Conservation (phyloP, 1,284 basidiomycete species). For the Thelephora terrestris region DNA sequence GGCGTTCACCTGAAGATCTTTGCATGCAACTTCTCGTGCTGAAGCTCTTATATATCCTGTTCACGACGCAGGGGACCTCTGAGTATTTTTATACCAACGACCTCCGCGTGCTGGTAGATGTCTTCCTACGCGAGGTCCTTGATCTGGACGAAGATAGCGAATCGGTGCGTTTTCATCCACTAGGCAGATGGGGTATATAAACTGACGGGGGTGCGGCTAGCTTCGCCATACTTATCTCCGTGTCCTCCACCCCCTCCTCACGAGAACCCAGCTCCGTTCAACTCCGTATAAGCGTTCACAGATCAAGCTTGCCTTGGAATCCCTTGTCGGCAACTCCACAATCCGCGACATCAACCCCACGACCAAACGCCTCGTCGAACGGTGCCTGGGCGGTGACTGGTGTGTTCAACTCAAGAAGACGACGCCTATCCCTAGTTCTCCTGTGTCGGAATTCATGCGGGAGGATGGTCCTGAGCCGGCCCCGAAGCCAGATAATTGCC, state of each 20-base stretch:
- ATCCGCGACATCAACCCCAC: slow-evolving; percentile 81
- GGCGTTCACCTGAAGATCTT: slow-evolving; percentile 78
- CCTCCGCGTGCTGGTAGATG: slow-evolving; percentile 90
- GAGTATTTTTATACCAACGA: slow-evolving; percentile 99
- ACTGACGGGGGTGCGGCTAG: slow-evolving; percentile 28
- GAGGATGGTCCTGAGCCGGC: slow-evolving; percentile 34
- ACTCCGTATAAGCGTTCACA: slow-evolving; percentile 89
- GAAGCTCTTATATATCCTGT: slow-evolving; percentile 92
- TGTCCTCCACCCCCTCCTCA: slow-evolving; percentile 90
- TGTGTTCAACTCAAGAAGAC: slow-evolving; percentile 54
- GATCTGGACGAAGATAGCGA: slow-evolving; percentile 92
- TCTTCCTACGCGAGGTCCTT: slow-evolving; percentile 87
- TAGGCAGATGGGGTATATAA: background rate
- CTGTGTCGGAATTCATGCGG: slow-evolving; percentile 15
- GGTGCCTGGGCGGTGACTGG: slow-evolving; percentile 85
- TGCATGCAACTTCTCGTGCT: slow-evolving; percentile 94
- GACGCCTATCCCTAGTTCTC: slow-evolving; percentile 19
- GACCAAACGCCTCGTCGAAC: slow-evolving; percentile 85
- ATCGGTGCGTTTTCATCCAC: slow-evolving; percentile 48
- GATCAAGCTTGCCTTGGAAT: slow-evolving; percentile 78
- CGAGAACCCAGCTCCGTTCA: slow-evolving; percentile 83
- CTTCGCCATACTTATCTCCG: slow-evolving; percentile 95
- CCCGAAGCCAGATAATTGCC: slow-evolving; percentile 23
- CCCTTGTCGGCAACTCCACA: slow-evolving; percentile 61
- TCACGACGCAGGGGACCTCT: slow-evolving; percentile 86